These are phyloP conservation scores for Cladobotryum protrusum DNA, from an alignment of 2,329 filamentous ascomycete species.

Conservation along the genomic window DNA sequence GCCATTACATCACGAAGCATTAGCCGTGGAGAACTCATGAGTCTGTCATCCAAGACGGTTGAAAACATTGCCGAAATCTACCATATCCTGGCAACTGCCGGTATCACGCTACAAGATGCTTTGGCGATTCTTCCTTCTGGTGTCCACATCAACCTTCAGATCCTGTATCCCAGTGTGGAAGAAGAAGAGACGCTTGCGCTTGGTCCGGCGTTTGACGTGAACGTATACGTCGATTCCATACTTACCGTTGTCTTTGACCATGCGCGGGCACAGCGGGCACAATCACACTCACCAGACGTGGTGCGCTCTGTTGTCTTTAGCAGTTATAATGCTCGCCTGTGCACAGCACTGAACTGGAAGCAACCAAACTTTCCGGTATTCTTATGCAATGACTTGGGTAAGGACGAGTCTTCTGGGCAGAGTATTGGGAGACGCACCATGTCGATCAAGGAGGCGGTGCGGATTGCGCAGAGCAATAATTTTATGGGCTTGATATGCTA, in stretches of 20 bases:
- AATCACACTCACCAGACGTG: conserved; percentile 59
- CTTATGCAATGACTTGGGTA: conserved; percentile 85
- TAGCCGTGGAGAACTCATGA: conserved; percentile 37
- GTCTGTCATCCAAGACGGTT: conserved; percentile 40
- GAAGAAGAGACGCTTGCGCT: conserved; percentile 67
- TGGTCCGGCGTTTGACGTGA: conserved; percentile 74
- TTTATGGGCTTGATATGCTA: conserved; percentile 96
- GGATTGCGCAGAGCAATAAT: conserved; percentile 91
- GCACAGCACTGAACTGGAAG: conserved; percentile 96
- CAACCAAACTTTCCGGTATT: conserved; percentile 97
- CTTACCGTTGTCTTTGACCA: conserved; percentile 87
- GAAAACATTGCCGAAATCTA: conserved; percentile 61
- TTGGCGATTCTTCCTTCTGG: conserved; percentile 67
- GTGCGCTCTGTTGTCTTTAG: conserved; percentile 89
- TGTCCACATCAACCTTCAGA: conserved; percentile 86
- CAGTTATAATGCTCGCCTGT: conserved; percentile 84
- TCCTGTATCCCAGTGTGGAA: conserved; percentile 72
- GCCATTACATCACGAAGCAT: conserved; percentile 41
- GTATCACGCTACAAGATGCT: conserved; percentile 73
- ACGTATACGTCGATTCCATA: conserved; percentile 77
- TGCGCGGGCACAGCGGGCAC: conserved; percentile 61
- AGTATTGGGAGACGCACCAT: conserved; percentile 66
- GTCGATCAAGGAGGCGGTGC: conserved; percentile 90
- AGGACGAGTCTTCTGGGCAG: conserved; percentile 42
- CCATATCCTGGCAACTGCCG: conserved; percentile 64